Conservation (phyloP, 2,329 filamentous ascomycete genomes). For the Elsinoe arachidis region DNA sequence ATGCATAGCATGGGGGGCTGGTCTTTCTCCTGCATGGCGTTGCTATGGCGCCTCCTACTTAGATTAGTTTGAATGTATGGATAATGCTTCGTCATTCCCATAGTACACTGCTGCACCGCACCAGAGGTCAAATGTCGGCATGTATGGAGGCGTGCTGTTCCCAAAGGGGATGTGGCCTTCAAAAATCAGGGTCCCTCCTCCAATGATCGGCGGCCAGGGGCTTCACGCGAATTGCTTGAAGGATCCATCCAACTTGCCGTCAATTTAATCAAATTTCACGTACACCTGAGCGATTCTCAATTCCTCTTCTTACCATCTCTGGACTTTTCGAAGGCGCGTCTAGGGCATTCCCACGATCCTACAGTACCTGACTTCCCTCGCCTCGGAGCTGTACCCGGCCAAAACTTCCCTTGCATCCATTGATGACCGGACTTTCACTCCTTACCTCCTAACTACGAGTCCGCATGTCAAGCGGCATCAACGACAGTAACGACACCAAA, state of each 20-base stretch:
- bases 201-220: background rate
- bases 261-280: background rate
- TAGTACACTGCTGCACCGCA: too few relatives aligned
- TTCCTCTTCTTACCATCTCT: background rate
- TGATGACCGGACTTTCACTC: background rate
- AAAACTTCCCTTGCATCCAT: slow-evolving; percentile 5
- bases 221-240: background rate
- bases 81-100: too few relatives aligned
- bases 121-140: too few relatives aligned
- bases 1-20: slow-evolving; percentile 11
- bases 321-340: background rate
- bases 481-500: background rate
- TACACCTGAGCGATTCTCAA: background rate
- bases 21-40: background rate
- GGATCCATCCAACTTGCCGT: background rate
- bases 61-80: background rate
- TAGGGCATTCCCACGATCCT: background rate
- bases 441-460: background rate
- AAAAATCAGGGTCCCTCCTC: background rate
- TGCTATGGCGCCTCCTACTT: background rate
- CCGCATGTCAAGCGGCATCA: slow-evolving; percentile 9
- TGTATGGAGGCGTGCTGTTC: background rate
- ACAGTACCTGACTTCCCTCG: background rate
- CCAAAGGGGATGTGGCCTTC: too few relatives aligned
- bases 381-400: background rate